Evolutionary conservation across 371 early-diverging fungal species (phyloP).

Genomic region (Mortierella polycephala): DNA sequence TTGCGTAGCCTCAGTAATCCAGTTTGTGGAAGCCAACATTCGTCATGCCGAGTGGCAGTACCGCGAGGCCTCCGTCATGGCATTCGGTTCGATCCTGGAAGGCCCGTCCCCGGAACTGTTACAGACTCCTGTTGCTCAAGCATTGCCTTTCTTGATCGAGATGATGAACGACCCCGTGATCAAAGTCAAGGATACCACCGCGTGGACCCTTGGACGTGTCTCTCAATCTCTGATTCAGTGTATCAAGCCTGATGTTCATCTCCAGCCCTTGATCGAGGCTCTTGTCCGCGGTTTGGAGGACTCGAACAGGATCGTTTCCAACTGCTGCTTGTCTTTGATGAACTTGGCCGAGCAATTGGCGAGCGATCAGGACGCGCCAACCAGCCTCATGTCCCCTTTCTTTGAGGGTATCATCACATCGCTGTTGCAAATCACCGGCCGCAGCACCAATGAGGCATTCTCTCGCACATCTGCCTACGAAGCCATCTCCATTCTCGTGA

Average conservation of each 20-base stretch:
- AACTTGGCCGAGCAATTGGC: slow-evolving; percentile 85
- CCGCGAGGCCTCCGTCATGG: slow-evolving; percentile 97
- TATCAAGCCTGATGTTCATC: slow-evolving; percentile 79
- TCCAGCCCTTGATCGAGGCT: slow-evolving; percentile 78
- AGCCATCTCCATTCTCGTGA: slow-evolving; percentile 84
- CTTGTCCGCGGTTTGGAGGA: slow-evolving; percentile 86
- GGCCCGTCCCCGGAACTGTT: slow-evolving; percentile 83
- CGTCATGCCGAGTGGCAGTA: slow-evolving; percentile 87
- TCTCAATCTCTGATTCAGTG: slow-evolving; percentile 77
- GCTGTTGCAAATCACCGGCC: slow-evolving; percentile 80
- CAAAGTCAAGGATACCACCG: slow-evolving; percentile 94
- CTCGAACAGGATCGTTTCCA: slow-evolving; percentile 87
- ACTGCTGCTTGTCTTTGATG: slow-evolving; percentile 91
- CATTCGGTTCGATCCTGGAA: slow-evolving; percentile 96
- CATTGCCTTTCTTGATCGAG: slow-evolving; percentile 85
- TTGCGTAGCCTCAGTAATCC: slow-evolving; percentile 84
- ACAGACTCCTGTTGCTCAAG: slow-evolving; percentile 83
- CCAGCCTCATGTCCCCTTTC: slow-evolving; percentile 80
- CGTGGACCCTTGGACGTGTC: slow-evolving; percentile 96
- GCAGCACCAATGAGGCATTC: slow-evolving; percentile 77
- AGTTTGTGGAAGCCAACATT: slow-evolving; percentile 92
- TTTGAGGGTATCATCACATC: slow-evolving; percentile 83
- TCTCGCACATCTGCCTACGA: slow-evolving; percentile 93
- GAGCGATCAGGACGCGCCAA: slow-evolving; percentile 61
- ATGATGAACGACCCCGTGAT: slow-evolving; percentile 89